Conservation (phyloP, 805 yeast species). For the Wickerhamomyces canadensis region DNA sequence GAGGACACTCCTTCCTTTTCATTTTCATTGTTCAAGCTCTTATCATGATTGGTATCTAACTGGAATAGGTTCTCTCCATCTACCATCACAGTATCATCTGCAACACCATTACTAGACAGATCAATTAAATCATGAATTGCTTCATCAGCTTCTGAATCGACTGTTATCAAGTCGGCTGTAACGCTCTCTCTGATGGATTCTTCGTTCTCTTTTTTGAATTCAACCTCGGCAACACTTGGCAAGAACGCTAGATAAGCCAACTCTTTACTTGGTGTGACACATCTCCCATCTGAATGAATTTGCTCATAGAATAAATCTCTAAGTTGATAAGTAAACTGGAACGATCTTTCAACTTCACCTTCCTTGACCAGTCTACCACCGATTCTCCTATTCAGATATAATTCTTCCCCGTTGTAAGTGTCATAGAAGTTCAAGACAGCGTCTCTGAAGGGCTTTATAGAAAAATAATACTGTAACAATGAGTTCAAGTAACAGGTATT, state of each 20-base stretch:
- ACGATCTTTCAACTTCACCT: constrained; percentile 75
- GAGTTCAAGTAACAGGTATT: constrained; percentile 95
- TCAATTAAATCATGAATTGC: constrained; percentile 15
- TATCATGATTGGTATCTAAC: too few species aligned
- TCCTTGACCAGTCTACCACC: constrained; percentile 83
- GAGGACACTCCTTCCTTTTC: too few species aligned
- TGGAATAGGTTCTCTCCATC: neutral
- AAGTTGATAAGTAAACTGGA: constrained; percentile 72
- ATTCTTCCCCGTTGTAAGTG: constrained; percentile 26
- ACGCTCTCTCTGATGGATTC: neutral
- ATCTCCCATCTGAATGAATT: constrained; percentile 55
- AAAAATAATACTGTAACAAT: constrained; percentile 83
- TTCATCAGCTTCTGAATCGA: constrained; percentile 19
- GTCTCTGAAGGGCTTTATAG: constrained; percentile 74
- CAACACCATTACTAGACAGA: neutral
- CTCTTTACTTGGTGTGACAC: constrained; percentile 77
- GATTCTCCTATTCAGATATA: constrained; percentile 53
- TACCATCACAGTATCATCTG: constrained; percentile 2
- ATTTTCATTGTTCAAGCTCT: too few species aligned
- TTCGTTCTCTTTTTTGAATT: constrained; percentile 29
- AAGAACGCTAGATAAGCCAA: constrained; percentile 84
- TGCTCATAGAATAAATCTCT: constrained; percentile 64
- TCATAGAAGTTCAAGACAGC: constrained; percentile 51
- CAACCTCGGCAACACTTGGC: constrained; percentile 63
- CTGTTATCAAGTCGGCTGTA: neutral